Conservation (phyloP, 192 early-diverging fungal genomes). For the Podila epicladia region DNA sequence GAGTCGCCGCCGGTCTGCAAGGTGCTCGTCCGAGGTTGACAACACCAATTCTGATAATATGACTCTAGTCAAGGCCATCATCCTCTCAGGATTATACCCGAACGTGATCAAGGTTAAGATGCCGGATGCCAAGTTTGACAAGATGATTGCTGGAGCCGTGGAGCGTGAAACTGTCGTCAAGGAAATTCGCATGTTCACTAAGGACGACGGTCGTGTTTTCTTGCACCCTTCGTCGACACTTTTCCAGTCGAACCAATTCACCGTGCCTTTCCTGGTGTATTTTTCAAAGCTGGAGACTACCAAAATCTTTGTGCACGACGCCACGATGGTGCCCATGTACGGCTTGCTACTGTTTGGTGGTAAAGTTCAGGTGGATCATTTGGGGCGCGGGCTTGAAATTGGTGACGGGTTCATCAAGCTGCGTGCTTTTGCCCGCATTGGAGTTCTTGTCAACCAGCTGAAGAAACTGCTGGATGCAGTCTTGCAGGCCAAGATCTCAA, state of each 20-base stretch:
- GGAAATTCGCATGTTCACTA: constrained; percentile 78
- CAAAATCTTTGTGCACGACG: constrained; percentile 75
- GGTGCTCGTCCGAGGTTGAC: constrained; percentile 31
- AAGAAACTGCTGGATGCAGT: constrained; percentile 74
- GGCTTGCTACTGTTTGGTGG: constrained; percentile 88
- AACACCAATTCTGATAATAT: constrained; percentile 64
- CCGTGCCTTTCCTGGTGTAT: constrained; percentile 75
- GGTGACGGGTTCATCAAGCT: constrained; percentile 71
- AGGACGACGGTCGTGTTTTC: constrained; percentile 77
- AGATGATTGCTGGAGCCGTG: constrained; percentile 76
- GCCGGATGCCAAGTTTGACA: constrained; percentile 79
- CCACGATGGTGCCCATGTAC: constrained; percentile 71
- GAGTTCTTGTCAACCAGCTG: constrained; percentile 81
- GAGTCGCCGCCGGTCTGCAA: constrained; percentile 20
- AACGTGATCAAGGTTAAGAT: constrained; percentile 76
- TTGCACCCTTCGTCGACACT: constrained; percentile 86
- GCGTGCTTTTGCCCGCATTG: constrained; percentile 77
- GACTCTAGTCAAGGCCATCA: constrained; percentile 73
- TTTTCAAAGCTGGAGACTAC: constrained; percentile 71
- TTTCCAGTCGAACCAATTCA: constrained; percentile 68
- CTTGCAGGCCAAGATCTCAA: constrained; percentile 76
- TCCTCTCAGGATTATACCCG: constrained; percentile 86
- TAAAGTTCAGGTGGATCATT: constrained; percentile 73
- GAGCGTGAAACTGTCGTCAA: constrained; percentile 74
- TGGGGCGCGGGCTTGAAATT: constrained; percentile 68